These are phyloP conservation scores for Arabidopsis hybrid DNA, from an alignment of 441 rosid species.

Conservation along the genomic window DNA sequence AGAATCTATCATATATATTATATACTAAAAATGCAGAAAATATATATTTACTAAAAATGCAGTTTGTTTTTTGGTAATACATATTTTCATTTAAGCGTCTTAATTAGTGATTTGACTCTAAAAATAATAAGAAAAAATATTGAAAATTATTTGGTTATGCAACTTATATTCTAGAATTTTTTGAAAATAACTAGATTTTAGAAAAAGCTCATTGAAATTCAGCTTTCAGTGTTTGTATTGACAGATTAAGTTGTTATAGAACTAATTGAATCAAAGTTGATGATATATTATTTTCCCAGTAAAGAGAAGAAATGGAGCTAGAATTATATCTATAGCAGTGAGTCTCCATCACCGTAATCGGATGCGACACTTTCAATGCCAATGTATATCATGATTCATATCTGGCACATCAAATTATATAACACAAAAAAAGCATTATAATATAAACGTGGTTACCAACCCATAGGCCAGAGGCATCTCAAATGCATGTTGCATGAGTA, in stretches of 20 bases:
- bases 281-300: neutral
- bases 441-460: slow-evolving; percentile 7
- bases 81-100: neutral
- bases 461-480: neutral
- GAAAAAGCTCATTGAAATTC: neutral
- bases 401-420: neutral
- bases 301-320: neutral
- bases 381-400: neutral
- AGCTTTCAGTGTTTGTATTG: neutral
- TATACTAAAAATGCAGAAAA: neutral
- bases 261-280: neutral
- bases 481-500: neutral
- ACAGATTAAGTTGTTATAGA: neutral
- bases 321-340: neutral
- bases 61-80: neutral
- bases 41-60: too few relatives aligned
- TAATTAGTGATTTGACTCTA: neutral
- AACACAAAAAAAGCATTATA: neutral
- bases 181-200: neutral
- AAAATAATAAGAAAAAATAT: too few relatives aligned
- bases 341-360: slow-evolving; percentile 1
- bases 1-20: neutral
- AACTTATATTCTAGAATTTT: too few relatives aligned
- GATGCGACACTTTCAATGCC: neutral
- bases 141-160: neutral